A percentile compares a stretch with the other conserved stretches of the same genome.
These are phyloP conservation scores for Chlorencoelia australis DNA, from an alignment of 2,329 filamentous ascomycete species.

Conservation along the genomic window DNA sequence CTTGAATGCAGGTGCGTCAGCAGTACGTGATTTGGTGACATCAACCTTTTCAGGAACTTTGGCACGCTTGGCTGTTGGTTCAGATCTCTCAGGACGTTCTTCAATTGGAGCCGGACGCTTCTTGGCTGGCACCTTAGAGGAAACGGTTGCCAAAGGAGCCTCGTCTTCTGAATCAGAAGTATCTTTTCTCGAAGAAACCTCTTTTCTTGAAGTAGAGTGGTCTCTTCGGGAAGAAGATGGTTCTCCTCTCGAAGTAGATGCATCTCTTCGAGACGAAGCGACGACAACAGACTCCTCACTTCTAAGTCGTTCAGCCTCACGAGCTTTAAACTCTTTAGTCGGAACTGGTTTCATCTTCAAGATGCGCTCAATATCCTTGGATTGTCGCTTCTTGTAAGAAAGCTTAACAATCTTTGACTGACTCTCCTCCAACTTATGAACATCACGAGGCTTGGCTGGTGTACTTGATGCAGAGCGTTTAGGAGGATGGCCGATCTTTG, in stretches of 20 bases:
- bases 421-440: constrained; percentile 3
- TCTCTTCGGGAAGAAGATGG: background rate
- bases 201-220: no score
- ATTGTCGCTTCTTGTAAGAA: constrained; percentile 21
- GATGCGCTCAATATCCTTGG: constrained; percentile 21
- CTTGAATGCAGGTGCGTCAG: constrained; percentile 27
- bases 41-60: constrained; percentile 27
- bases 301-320: constrained; percentile 8
- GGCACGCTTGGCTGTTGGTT: constrained; percentile 26
- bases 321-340: constrained; percentile 7
- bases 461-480: constrained; percentile 18
- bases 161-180: constrained; percentile 18
- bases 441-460: constrained; percentile 9
- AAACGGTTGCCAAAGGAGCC: constrained; percentile 3
- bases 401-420: constrained; percentile 21
- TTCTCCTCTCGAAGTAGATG: no score
- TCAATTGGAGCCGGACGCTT: constrained; percentile 19
- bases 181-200: background rate
- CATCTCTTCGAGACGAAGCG: no score
- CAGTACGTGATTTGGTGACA: constrained; percentile 28
- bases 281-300: constrained; percentile 1
- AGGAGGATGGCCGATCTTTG: constrained; percentile 25
- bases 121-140: constrained; percentile 8
- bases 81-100: constrained; percentile 17
- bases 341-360: constrained; percentile 15